Percentiles rank a stretch among this genome's conserved stretches.
These are phyloP conservation scores for Tilletia indica DNA, from an alignment of 1,284 basidiomycete species.

Conservation along the genomic window DNA sequence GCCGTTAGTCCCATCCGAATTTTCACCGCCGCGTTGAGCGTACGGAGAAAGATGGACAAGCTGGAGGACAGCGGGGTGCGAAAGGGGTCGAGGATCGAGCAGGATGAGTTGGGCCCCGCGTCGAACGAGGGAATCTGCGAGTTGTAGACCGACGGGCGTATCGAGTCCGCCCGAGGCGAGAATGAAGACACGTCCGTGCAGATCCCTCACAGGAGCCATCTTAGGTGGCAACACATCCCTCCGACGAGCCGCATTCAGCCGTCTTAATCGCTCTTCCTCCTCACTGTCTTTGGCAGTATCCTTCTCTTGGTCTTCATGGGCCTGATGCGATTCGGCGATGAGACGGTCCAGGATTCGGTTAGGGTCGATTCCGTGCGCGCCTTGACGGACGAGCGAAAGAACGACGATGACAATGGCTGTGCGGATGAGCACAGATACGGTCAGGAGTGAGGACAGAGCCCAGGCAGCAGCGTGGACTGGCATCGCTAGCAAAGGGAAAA, in stretches of 20 bases:
- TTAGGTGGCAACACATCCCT: not conserved
- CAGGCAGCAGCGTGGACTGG: constrained; percentile 10
- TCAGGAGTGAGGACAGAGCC: not conserved
- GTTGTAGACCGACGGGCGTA: constrained; percentile 1
- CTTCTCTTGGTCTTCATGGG: not conserved
- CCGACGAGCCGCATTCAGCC: not conserved
- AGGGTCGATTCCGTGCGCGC: not conserved
- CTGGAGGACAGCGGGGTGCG: constrained; percentile 6
- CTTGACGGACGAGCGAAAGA: not conserved
- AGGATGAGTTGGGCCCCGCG: constrained; percentile 4
- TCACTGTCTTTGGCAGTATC: not conserved
- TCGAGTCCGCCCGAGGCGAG: constrained; percentile 9
- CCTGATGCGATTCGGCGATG: constrained; percentile 8
- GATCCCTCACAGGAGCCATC: constrained; percentile 8
- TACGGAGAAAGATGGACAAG: not conserved
- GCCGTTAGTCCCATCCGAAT: not conserved
- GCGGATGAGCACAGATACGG: not conserved
- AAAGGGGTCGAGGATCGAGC: constrained; percentile 9
- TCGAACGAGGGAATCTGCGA: not conserved
- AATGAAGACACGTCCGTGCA: constrained; percentile 12
- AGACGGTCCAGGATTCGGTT: constrained; percentile 9
- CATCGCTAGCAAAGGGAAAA: not conserved
- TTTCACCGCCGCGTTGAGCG: not conserved
- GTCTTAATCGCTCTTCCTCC: not conserved
- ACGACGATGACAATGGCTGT: not conserved